These are phyloP conservation scores for Trichocladium uniseriatum DNA, from an alignment of 495 filamentous ascomycete genomes.

Conservation along the genomic window DNA sequence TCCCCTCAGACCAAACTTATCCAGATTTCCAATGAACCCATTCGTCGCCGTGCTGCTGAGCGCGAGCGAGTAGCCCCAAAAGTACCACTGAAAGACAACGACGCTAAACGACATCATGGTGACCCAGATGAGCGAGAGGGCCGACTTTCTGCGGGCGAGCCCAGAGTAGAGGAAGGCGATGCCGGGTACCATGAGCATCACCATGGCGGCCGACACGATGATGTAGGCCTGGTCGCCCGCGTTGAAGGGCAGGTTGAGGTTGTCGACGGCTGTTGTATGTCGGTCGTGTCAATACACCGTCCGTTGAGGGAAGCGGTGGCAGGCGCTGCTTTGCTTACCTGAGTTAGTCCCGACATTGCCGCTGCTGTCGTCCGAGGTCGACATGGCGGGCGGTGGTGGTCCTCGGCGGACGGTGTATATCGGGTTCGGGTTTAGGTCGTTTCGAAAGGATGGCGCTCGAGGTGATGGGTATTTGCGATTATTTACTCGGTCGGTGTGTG, in stretches of 20 bases:
- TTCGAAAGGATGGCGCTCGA: background rate
- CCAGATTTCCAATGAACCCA: slow-evolving; percentile 75
- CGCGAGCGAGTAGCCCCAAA: slow-evolving; percentile 94
- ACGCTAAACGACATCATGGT: slow-evolving; percentile 83
- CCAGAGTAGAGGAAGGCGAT: slow-evolving; percentile 99
- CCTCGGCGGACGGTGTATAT: background rate
- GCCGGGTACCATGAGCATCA: slow-evolving; percentile 88
- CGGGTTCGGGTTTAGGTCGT: background rate
- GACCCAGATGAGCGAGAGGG: slow-evolving; percentile 91
- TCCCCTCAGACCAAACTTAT: slow-evolving; percentile 76
- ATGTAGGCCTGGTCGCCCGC: slow-evolving; percentile 74
- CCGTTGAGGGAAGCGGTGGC: background rate
- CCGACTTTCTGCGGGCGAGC: slow-evolving; percentile 89
- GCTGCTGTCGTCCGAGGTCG: slow-evolving; percentile 7
- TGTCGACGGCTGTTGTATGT: slow-evolving; percentile 48
- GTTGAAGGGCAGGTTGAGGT: slow-evolving; percentile 64
- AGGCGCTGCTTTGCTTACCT: slow-evolving; percentile 4
- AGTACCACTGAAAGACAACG: slow-evolving; percentile 96
- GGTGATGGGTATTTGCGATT: background rate
- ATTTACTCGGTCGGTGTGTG: background rate
- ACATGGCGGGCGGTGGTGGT: slow-evolving; percentile 5
- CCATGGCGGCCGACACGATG: slow-evolving; percentile 86
- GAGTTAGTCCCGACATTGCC: slow-evolving; percentile 3
- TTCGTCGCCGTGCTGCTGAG: slow-evolving; percentile 78
- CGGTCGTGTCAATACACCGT: background rate